A percentile compares a stretch with the other conserved stretches of the same genome.
Evolutionary conservation across 2,329 filamentous ascomycete species (phyloP).

Genomic region (Lasiodiplodia sp.): DNA sequence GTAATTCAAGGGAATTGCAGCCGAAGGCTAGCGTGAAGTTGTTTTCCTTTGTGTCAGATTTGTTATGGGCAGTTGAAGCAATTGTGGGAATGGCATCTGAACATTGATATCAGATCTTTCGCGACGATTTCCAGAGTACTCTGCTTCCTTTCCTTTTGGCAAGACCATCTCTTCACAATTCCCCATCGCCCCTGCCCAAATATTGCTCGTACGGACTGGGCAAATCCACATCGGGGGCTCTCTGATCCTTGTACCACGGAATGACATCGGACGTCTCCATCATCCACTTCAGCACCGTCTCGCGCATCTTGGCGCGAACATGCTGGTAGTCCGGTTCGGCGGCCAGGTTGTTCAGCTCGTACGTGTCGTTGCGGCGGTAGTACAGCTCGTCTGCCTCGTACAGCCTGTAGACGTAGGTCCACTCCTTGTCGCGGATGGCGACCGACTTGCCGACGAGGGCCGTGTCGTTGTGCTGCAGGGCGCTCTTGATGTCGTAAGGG

Average conservation of each 20-base stretch:
- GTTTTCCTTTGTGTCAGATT: too few species aligned
- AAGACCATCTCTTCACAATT: background rate
- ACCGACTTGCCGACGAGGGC: conserved; percentile 54
- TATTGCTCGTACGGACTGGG: conserved; percentile 18
- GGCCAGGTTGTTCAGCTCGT: conserved; percentile 52
- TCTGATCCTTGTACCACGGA: conserved; percentile 18
- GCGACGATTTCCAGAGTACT: too few species aligned
- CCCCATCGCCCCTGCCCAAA: background rate
- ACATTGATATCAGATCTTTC: too few species aligned
- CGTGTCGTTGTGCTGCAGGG: conserved; percentile 56
- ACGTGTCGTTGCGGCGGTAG: conserved; percentile 45
- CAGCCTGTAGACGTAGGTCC: conserved; percentile 55
- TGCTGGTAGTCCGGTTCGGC: conserved; percentile 37
- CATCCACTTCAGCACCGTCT: conserved; percentile 50
- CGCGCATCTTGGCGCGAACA: conserved; percentile 39
- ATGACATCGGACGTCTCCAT: conserved; percentile 21
- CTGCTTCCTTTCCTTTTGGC: background rate
- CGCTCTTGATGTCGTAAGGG: conserved; percentile 57
- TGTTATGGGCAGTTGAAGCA: too few species aligned
- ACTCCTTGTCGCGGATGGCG: conserved; percentile 46
- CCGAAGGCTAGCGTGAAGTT: too few species aligned
- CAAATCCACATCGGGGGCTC: background rate
- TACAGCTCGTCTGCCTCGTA: conserved; percentile 58
- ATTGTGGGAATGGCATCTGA: too few species aligned
- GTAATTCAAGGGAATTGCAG: too few species aligned